Evolutionary conservation across 192 early-diverging fungal genomes (phyloP).

Genomic region (Rhizoclosmatium globosum): DNA sequence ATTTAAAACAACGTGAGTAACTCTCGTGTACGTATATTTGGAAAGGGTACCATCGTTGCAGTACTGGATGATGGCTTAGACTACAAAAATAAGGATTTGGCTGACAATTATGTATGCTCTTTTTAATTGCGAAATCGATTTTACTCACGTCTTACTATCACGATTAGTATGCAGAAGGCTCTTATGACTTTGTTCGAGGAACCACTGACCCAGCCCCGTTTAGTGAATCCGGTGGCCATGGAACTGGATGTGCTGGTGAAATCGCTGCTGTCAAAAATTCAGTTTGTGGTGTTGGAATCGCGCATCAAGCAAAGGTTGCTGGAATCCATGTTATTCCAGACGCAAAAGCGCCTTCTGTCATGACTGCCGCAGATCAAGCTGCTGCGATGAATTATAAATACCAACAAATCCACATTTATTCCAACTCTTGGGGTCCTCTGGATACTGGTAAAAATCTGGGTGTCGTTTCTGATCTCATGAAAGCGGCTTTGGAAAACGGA

Average conservation of each 20-base stretch:
- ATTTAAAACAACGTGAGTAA: not conserved
- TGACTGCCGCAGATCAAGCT: constrained; percentile 93
- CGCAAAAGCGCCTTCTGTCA: constrained; percentile 73
- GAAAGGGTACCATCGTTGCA: constrained; percentile 40
- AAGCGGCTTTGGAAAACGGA: constrained; percentile 89
- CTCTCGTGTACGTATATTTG: not conserved
- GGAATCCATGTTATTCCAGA: constrained; percentile 89
- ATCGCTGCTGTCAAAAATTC: constrained; percentile 90
- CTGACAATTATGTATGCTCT: constrained; percentile 77
- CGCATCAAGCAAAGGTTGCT: constrained; percentile 83
- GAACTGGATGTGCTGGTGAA: constrained; percentile 97
- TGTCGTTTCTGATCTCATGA: constrained; percentile 77
- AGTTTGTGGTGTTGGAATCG: constrained; percentile 93
- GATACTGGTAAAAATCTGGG: constrained; percentile 88
- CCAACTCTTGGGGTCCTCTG: constrained; percentile 94
- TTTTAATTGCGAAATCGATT: too few species aligned
- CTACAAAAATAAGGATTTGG: constrained; percentile 82
- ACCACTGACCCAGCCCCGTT: constrained; percentile 75
- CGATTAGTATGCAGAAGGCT: constrained; percentile 82
- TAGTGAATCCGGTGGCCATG: constrained; percentile 84
- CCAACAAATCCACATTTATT: constrained; percentile 93
- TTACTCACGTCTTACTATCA: too few species aligned
- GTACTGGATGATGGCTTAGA: constrained; percentile 97
- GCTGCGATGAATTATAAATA: constrained; percentile 86
- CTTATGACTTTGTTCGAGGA: constrained; percentile 94